phyloP scores from a whole-genome alignment of 1,284 basidiomycete species.

The Cystobasidiaceae sp. region DNA sequence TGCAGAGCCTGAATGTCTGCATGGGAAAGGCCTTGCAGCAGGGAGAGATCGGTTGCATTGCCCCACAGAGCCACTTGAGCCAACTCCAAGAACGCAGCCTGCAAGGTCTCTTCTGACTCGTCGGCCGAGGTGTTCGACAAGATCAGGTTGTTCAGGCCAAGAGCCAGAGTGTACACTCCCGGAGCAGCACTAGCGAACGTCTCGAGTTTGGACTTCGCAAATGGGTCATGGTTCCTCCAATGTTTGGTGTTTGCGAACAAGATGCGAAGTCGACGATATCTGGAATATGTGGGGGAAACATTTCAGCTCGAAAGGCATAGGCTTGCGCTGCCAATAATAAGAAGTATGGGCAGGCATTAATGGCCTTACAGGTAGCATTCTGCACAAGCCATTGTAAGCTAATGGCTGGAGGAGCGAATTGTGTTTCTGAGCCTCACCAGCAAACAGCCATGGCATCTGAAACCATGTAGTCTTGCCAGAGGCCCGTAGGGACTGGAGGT shows the following conservation, averaged over 20 bases:
- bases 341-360: too few relatives aligned
- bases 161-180: conserved; percentile 59
- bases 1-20: conserved; percentile 96
- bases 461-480: conserved; percentile 71
- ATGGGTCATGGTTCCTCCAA: conserved; percentile 81
- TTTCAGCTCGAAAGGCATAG: background rate
- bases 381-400: conserved; percentile 45
- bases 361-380: conserved; percentile 28
- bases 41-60: conserved; percentile 89
- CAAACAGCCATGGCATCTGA: conserved; percentile 84
- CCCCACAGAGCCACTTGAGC: conserved; percentile 63
- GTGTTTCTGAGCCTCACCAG: conserved; percentile 65
- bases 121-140: conserved; percentile 49
- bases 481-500: conserved; percentile 56
- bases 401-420: background rate
- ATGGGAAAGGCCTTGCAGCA: conserved; percentile 86
- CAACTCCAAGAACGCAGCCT: conserved; percentile 62
- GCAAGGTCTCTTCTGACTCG: conserved; percentile 54
- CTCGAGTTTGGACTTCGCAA: conserved; percentile 70
- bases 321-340: background rate
- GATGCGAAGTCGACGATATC: conserved; percentile 77
- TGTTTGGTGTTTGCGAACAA: conserved; percentile 65
- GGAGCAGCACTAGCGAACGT: conserved; percentile 74
- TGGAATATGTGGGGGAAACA: conserved; percentile 48
- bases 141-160: conserved; percentile 31